Base-by-base conservation (phyloP, 768 basidiomycete species). In the Tricholoma sp. region DNA sequence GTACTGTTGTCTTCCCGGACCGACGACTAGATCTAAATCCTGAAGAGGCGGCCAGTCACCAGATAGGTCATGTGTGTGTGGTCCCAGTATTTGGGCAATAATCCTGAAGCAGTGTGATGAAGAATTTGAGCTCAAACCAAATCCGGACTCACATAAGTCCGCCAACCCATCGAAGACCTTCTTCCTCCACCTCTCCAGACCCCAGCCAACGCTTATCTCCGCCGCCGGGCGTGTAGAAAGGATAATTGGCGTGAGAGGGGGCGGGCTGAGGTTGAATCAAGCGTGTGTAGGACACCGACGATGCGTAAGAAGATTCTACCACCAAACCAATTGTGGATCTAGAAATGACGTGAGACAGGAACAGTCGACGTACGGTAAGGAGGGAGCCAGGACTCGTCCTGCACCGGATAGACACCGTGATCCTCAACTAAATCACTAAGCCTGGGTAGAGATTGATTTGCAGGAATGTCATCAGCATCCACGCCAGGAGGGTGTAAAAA, bases 401-500 rank as follows among this genome's bases (percentile, higher is more conserved):
- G 66, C 56, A 73, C 62, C 8, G 77, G 77, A 61, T 78, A 79
- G 33, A 76, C 74, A 18, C 76, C 77, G 61, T 78, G 75, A 68
- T 77, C 77, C 44, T 72, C 71, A 29, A 76, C 59, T 7, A 68
- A 53, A 39, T 59, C 61, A 49, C 55, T 57, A 48, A 57, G 49
- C 17, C 57, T 60, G 32, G 61, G 63, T 45, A 51, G 28, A 20
- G 56, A 55, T 36, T 50, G 54, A 37, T 56, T 50, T 48, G 47
- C 31, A 11, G 59, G 50, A 28, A 57, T 18, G 34, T 44, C 57
- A 34, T 55, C 48, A 20, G 68, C 58, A 13, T 73, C 75, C 41
- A 89, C 80, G 4, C 83, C 86, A 2, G 88, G 85, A 6, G 89
- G 91, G 62, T 84, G 82, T 41, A 93, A 67, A 54, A 91, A 79